Conservation (phyloP, 768 basidiomycete species). For the Boletus reticuloceps region DNA sequence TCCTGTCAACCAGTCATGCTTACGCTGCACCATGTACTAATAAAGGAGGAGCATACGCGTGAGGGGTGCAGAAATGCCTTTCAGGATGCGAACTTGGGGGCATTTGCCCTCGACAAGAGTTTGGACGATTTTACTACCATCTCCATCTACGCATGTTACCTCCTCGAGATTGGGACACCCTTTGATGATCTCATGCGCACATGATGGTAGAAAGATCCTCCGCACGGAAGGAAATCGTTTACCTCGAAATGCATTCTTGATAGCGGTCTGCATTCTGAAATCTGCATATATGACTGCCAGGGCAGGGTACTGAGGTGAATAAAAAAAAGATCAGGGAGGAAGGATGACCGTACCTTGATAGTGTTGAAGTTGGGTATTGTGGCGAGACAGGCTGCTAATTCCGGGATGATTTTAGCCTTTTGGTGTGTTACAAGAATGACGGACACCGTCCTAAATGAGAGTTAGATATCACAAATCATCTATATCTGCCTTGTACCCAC, state of each 20-base stretch:
- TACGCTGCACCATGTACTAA: neutral
- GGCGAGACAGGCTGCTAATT: conserved; percentile 6
- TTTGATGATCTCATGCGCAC: conserved; percentile 7
- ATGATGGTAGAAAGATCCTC: conserved; percentile 3
- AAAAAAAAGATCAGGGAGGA: neutral
- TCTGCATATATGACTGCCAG: conserved; percentile 3
- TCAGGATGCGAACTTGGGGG: neutral
- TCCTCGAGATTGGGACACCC: conserved; percentile 11
- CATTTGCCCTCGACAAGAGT: conserved; percentile 5
- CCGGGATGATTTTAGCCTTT: neutral
- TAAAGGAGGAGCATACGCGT: neutral
- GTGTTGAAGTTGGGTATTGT: conserved; percentile 4
- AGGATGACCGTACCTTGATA: conserved; percentile 3
- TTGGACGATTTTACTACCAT: neutral
- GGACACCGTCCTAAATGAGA: neutral
- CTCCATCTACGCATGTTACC: conserved; percentile 5
- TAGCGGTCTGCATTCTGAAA: neutral
- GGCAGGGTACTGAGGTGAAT: neutral
- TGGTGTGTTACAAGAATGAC: neutral
- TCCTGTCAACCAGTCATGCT: neutral
- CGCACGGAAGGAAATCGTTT: conserved; percentile 5
- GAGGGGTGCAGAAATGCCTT: conserved; percentile 3
- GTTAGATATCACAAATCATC: neutral
- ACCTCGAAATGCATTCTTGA: conserved; percentile 8
- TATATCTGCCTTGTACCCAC: neutral